A percentile compares a stretch with the other conserved stretches of the same genome.
These are phyloP conservation scores for Boeremia lycopersici DNA, from an alignment of 2,329 filamentous ascomycete genomes.

Conservation along the genomic window DNA sequence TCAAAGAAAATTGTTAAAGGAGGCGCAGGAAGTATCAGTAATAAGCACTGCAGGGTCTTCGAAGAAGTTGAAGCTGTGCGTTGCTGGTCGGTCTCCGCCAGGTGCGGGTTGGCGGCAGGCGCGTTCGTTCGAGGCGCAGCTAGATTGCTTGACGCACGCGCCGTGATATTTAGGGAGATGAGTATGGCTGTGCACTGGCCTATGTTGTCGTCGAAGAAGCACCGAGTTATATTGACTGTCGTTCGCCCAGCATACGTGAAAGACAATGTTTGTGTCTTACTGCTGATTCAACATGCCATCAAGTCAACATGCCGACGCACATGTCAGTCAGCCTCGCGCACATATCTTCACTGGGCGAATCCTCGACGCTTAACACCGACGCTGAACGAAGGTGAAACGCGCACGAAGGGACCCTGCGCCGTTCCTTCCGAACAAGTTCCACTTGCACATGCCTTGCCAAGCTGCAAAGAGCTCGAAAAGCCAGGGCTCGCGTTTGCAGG, in stretches of 20 bases:
- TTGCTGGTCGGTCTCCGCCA: conserved; percentile 31
- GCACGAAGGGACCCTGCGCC: conserved; percentile 13
- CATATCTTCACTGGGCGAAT: conserved; percentile 4
- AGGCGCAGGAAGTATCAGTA: conserved; percentile 25
- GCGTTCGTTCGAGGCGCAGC: conserved; percentile 26
- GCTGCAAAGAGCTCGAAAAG: conserved; percentile 2
- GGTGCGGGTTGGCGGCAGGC: conserved; percentile 28
- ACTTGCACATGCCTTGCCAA: conserved; percentile 12
- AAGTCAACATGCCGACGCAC: no score
- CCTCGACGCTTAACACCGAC: conserved; percentile 4
- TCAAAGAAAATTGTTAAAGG: conserved; percentile 20
- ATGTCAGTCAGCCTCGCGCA: conserved; percentile 1
- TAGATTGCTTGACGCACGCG: conserved; percentile 11
- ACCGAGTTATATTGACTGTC: no score
- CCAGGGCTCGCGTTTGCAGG: conserved; percentile 7
- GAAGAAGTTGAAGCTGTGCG: conserved; percentile 26
- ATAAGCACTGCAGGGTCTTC: conserved; percentile 24
- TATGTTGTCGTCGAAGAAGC: neutral
- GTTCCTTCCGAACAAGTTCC: conserved; percentile 10
- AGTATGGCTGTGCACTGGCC: conserved; percentile 6
- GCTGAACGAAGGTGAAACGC: conserved; percentile 7
- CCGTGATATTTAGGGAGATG: conserved; percentile 14
- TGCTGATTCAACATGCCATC: conserved; percentile 1
- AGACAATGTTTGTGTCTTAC: neutral
- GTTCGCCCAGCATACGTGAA: neutral